Evolutionary conservation across 495 filamentous ascomycete genomes (phyloP).

Genomic region (Paragyromitra xinjiangensis): DNA sequence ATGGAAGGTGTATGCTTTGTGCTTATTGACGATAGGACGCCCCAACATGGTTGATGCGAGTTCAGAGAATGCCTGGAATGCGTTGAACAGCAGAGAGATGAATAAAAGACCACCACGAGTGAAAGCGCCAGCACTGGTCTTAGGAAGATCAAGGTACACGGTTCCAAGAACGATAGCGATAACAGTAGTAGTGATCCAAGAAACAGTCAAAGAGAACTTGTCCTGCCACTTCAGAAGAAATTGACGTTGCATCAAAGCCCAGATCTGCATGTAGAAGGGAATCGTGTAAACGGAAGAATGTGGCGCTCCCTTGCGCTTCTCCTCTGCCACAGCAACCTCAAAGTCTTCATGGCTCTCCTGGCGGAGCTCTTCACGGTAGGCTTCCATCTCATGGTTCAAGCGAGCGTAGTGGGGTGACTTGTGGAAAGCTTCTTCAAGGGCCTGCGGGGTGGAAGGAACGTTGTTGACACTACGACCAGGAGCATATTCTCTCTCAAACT

Average conservation of each 20-base stretch:
- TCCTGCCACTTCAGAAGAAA: slow-evolving; percentile 87
- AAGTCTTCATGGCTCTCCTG: slow-evolving; percentile 77
- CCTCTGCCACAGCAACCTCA: slow-evolving; percentile 75
- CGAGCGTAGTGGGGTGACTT: slow-evolving; percentile 66
- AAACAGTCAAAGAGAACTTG: slow-evolving; percentile 75
- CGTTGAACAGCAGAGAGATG: slow-evolving; percentile 78
- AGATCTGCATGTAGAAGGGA: slow-evolving; percentile 79
- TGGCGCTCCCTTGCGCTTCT: slow-evolving; percentile 73
- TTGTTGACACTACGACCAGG: slow-evolving; percentile 68
- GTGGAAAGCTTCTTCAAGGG: slow-evolving; percentile 73
- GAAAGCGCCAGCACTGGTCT: slow-evolving; percentile 75
- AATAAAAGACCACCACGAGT: slow-evolving; percentile 80
- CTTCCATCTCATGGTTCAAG: slow-evolving; percentile 72
- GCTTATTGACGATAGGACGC: slow-evolving; percentile 78
- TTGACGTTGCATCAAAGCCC: slow-evolving; percentile 83
- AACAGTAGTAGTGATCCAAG: slow-evolving; percentile 77
- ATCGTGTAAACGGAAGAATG: slow-evolving; percentile 81
- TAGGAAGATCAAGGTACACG: slow-evolving; percentile 74
- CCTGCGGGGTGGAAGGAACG: slow-evolving; percentile 72
- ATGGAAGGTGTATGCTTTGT: slow-evolving; percentile 80
- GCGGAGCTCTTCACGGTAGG: slow-evolving; percentile 69
- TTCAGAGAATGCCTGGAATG: slow-evolving; percentile 80
- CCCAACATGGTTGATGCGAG: slow-evolving; percentile 76
- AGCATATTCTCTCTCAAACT: slow-evolving; percentile 80
- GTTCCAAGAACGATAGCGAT: slow-evolving; percentile 82